phyloP scores from a whole-genome alignment of 495 filamentous ascomycete species.

The Penicillium dipodomyicola region DNA sequence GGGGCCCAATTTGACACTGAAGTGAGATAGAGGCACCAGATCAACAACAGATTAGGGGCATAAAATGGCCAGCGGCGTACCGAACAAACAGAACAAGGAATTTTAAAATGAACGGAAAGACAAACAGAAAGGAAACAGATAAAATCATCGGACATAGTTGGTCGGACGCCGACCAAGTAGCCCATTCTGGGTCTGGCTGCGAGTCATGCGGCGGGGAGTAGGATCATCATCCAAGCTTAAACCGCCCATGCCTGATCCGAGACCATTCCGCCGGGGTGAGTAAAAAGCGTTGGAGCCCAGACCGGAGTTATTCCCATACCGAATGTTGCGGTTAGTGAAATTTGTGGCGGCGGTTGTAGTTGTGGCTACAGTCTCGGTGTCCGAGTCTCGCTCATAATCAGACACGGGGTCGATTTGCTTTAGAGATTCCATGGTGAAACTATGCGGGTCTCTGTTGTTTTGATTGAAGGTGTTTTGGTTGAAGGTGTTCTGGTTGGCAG shows the following conservation, averaged over 20 bases:
- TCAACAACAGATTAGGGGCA: neutral
- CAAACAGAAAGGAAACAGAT: neutral
- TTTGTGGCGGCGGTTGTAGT: constrained; percentile 38
- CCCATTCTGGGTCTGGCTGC: constrained; percentile 40
- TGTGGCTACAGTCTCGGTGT: constrained; percentile 42
- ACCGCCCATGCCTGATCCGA: constrained; percentile 40
- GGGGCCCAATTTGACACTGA: neutral
- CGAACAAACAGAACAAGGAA: neutral
- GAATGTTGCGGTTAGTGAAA: constrained; percentile 41
- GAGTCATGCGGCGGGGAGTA: constrained; percentile 36
- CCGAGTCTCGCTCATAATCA: constrained; percentile 45
- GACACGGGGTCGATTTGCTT: constrained; percentile 34
- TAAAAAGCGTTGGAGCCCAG: constrained; percentile 20
- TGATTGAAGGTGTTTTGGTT: constrained; percentile 17
- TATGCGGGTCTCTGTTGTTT: constrained; percentile 29
- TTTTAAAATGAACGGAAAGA: neutral
- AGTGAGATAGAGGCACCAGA: neutral
- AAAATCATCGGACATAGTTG: constrained; percentile 6
- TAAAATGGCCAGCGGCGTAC: constrained; percentile 1
- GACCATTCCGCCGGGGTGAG: constrained; percentile 36
- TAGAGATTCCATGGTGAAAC: constrained; percentile 40
- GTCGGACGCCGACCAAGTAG: constrained; percentile 12
- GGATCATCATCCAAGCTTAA: constrained; percentile 45
- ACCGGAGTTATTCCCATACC: constrained; percentile 30
- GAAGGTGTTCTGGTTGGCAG: constrained; percentile 6